phyloP scores from a whole-genome alignment of 306 rosid genomes.

The Rosa rugosa region DNA sequence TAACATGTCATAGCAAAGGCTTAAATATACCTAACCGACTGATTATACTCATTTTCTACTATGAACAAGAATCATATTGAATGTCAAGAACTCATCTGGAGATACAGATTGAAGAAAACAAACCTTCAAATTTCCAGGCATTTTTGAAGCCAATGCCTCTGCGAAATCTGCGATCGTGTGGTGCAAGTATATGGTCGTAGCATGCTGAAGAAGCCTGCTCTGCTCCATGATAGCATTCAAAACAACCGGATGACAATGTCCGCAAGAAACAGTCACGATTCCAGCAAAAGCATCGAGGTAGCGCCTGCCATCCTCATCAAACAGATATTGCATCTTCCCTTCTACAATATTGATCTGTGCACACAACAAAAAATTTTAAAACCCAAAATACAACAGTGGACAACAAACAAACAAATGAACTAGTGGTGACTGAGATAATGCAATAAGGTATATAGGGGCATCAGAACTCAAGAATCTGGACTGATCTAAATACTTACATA shows the following conservation, averaged over 20 bases:
- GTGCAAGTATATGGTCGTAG: slow-evolving; percentile 77
- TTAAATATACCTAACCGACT: not conserved
- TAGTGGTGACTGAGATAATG: not conserved
- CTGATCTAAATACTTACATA: not conserved
- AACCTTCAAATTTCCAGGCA: slow-evolving; percentile 87
- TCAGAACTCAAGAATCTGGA: not conserved
- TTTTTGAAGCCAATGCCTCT: slow-evolving; percentile 73
- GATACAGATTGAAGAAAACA: not conserved
- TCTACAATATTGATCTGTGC: slow-evolving; percentile 85
- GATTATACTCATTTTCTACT: not conserved
- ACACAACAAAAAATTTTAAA: slow-evolving; percentile 12
- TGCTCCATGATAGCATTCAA: slow-evolving; percentile 68
- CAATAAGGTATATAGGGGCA: not conserved
- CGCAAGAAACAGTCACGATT: slow-evolving; percentile 95
- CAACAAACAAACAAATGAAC: not conserved
- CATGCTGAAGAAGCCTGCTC: slow-evolving; percentile 81
- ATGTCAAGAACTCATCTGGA: not conserved
- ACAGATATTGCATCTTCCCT: slow-evolving; percentile 92
- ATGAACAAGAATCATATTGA: not conserved
- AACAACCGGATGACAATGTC: slow-evolving; percentile 89
- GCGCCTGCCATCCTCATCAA: slow-evolving; percentile 85
- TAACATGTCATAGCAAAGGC: not conserved
- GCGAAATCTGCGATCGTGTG: slow-evolving; percentile 76
- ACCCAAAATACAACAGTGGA: slow-evolving; percentile 1
- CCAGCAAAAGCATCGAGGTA: slow-evolving; percentile 96